Conservation (phyloP, 441 rosid genomes). For the Populus trichocarpa region DNA sequence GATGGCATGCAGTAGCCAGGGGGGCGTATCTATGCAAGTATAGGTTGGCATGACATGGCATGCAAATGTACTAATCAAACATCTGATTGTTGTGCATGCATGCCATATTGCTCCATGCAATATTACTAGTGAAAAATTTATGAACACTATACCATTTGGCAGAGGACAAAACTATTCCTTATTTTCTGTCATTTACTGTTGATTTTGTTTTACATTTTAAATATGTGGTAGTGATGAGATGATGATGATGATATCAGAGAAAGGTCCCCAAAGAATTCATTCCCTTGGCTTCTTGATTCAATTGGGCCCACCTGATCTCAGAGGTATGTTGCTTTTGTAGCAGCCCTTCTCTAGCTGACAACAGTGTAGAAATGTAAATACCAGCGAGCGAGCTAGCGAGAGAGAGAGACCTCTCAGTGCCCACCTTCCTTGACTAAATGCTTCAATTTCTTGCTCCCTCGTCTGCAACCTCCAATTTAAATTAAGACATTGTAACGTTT, state of each 20-base stretch:
- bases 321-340: conserved; percentile 41
- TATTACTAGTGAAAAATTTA: neutral
- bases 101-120: conserved; percentile 20
- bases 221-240: neutral
- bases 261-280: conserved; percentile 7
- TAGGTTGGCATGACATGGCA: conserved; percentile 33
- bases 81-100: conserved; percentile 36
- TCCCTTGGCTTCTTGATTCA: neutral
- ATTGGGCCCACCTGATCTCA: conserved; percentile 33
- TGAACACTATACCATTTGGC: neutral
- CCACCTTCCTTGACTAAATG: conserved; percentile 1
- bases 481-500: neutral
- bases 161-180: conserved; percentile 3
- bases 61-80: conserved; percentile 39
- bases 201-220: conserved; percentile 8
- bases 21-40: conserved; percentile 26
- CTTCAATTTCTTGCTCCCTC: neutral
- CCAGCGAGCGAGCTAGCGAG: too few relatives aligned
- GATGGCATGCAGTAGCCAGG: neutral
- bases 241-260: neutral
- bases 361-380: neutral
- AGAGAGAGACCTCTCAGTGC: conserved; percentile 24
- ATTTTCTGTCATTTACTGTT: conserved; percentile 2
- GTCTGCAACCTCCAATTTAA: neutral
- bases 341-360: conserved; percentile 18